These are phyloP conservation scores for Polyporus arcularius DNA, from an alignment of 768 basidiomycete genomes.

Conservation along the genomic window DNA sequence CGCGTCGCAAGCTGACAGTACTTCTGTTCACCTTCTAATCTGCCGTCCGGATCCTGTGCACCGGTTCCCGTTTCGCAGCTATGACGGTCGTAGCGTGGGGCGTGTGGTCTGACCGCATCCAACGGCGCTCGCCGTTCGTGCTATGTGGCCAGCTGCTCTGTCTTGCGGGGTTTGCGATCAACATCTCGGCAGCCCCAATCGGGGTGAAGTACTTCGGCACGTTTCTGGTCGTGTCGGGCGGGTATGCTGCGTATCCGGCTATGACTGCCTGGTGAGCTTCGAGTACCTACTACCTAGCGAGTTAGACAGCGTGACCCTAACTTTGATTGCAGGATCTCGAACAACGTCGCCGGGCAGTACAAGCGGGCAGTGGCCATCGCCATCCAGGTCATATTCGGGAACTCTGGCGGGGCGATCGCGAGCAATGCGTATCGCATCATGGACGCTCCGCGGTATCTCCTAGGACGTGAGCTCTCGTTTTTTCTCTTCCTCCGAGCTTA, in stretches of 20 bases:
- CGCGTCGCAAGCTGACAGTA: background rate
- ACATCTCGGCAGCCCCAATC: conserved; percentile 52
- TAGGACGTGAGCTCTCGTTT: conserved; percentile 55
- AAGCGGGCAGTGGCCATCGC: conserved; percentile 72
- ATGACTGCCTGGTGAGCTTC: conserved; percentile 51
- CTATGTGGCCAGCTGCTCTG: conserved; percentile 49
- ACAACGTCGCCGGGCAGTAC: conserved; percentile 68
- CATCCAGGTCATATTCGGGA: conserved; percentile 67
- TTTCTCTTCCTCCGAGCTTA: background rate
- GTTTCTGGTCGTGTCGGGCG: conserved; percentile 68
- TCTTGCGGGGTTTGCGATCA: conserved; percentile 63
- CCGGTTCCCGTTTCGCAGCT: conserved; percentile 36
- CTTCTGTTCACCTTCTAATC: no score
- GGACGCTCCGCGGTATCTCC: conserved; percentile 60
- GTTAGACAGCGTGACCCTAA: background rate
- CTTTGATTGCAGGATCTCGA: conserved; percentile 39
- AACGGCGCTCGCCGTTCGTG: conserved; percentile 61
- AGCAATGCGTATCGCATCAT: conserved; percentile 59
- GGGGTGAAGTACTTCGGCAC: conserved; percentile 74
- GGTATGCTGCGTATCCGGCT: conserved; percentile 60
- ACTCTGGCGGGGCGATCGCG: conserved; percentile 65
- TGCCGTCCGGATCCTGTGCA: no score
- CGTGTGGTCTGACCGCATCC: conserved; percentile 56
- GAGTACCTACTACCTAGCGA: background rate
- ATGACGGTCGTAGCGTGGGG: conserved; percentile 52